Base-by-base conservation (phyloP, 2,329 filamentous ascomycete genomes). In the Apiospora aurea region DNA sequence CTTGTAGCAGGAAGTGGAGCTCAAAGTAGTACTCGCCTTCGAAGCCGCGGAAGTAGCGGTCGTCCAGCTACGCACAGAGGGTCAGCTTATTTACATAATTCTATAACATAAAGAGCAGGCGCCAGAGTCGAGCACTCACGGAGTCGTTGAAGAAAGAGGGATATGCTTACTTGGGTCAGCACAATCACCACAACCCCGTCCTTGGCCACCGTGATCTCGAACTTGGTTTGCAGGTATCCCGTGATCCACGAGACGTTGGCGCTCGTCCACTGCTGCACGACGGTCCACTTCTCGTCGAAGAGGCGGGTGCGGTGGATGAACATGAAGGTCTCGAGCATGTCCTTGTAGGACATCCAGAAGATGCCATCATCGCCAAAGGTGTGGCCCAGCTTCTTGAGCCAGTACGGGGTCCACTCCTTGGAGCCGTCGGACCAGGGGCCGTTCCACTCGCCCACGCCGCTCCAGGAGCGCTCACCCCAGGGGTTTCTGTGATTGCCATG, bases 391-490 rank as follows among this genome's bases (percentile, higher is more conserved):
- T 89, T 88, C 73, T 88, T 81, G 83, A 94, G 90, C 91, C 92
- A 93, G 76, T 93, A 88, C 0, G 91, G 84, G 1, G 91, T 94
- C 92, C 92, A 94, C 78, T 94, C 88, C 75, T 91, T 89, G 6
- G 90, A 92, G 0, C 92, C 92, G 78, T 94, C 92, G 49, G 89
- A 90, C 92, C 92, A 94, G 5, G 90, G 86, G 18, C 92, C 92
- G 70, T 88, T 90, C 92, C 92, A 94, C 80, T 93, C 92, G 68
- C 83, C 83, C 2, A 81, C 69, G 11, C 82, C 83, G 26, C 74
- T 75, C n/a, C 76, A 74, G 13, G 75, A 73, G 43, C 87, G 87
- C 73, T 88, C 84, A 16, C 92, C 92, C 92, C 92, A 94, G 0
- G 92, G 92, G 76, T 94, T 94, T 61, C 91, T 90, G 34, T 41